Evolutionary conservation across 441 rosid species (phyloP), one percentile per base, ranked within the genome.

Genomic region (Brassica balearica): DNA sequence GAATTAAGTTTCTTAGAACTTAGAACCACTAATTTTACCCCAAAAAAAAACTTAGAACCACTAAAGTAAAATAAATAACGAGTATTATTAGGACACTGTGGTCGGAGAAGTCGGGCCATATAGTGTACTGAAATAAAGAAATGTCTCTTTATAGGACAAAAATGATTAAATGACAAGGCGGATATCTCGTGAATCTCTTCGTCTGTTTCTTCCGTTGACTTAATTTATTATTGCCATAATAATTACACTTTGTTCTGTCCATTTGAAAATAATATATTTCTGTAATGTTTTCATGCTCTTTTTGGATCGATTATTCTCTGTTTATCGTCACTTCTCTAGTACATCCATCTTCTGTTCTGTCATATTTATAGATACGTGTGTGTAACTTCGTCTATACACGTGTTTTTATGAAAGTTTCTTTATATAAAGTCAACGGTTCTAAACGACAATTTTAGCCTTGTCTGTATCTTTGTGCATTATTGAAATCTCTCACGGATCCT

Each of bases 161-260:
- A 22, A 11, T 3, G 1, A 67, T 71, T 80, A 51, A 80, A 71
- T 71, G 80, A 34, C 15, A 67, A 76, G 67, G 71, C 32, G 22
- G 38, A 71, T 66, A 60, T 80, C 80, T 81, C 83, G 83, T 81
- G 83, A 81, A 67, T 61, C 77, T 62, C 77, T 76, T 68, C 77
- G 80, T 80, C 80, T 71, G 60, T 66, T 67, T 75, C 77, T 80
- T 61, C 61, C 74, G 80, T 72, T 80, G 83, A 80, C 83, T 80
- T 80, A 15, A 65, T 59, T 76, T 51, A 65, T 75, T 68, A 60
- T 68, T 23, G 55, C 15, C 36, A 32, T 6, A 32, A 58, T 65
- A 14, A 59, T 74, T 61, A 68, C 60, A 25, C 27, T 29, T 9
- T 43, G 1, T 8, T 60, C 6, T 34, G 51, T 70, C 46, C 14